Conservation (phyloP, 2,329 filamentous ascomycete species). For the Trichoderma citrinoviride region DNA sequence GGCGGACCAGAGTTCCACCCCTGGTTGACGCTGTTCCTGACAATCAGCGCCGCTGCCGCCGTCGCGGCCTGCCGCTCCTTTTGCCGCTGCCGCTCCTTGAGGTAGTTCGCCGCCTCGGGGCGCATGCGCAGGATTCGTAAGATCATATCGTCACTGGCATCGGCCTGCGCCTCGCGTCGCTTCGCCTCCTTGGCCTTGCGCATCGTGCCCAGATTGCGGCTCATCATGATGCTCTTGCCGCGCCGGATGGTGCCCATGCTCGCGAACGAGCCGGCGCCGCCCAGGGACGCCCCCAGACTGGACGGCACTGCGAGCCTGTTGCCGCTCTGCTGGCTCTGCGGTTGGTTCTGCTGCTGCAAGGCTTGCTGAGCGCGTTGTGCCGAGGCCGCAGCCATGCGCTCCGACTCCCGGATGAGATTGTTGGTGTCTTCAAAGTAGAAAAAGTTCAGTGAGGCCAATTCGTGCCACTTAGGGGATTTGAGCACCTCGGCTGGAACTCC, state of each 20-base stretch:
- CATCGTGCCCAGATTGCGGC: conserved; percentile 93
- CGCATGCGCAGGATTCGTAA: conserved; percentile 91
- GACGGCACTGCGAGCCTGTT: conserved; percentile 68
- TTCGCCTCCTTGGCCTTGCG: conserved; percentile 94
- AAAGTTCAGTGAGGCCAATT: conserved; percentile 93
- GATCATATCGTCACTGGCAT: conserved; percentile 98
- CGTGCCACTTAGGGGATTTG: conserved; percentile 97
- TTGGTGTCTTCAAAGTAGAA: conserved; percentile 96
- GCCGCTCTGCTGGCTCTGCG: conserved; percentile 46
- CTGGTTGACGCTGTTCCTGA: conserved; percentile 77
- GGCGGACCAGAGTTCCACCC: conserved; percentile 49
- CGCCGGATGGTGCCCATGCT: conserved; percentile 66
- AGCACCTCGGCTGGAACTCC: conserved; percentile 89
- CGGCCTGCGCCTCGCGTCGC: conserved; percentile 89
- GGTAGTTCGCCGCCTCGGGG: conserved; percentile 80
- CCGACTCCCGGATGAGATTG: conserved; percentile 88
- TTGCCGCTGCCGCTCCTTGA: conserved; percentile 87
- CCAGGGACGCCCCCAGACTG: conserved; percentile 37
- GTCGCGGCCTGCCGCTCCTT: conserved; percentile 90
- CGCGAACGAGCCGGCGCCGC: conserved; percentile 48
- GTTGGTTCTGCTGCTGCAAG: conserved; percentile 48
- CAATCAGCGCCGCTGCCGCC: conserved; percentile 89
- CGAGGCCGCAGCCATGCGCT: conserved; percentile 89
- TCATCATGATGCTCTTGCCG: conserved; percentile 85
- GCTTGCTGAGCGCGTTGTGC: conserved; percentile 72